Conservation (phyloP, 139 green algal genomes). For the Chlamydomonas schloesseri region DNA sequence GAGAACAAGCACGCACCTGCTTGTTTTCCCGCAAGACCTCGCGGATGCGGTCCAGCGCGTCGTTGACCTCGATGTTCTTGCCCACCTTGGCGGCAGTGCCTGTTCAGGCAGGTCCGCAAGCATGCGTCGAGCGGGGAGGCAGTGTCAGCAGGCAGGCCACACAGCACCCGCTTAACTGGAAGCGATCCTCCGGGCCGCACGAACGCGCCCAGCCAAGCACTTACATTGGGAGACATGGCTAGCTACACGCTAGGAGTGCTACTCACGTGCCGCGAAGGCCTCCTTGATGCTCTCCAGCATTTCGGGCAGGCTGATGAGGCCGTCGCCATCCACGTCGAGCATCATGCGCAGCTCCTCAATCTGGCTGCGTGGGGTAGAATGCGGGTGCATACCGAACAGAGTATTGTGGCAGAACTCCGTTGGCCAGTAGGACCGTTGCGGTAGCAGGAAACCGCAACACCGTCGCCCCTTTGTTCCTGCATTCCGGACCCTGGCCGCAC, state of each 20-base stretch:
- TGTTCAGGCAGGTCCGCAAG: not conserved
- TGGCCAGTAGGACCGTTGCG: too few relatives aligned
- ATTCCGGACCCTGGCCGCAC: too few relatives aligned
- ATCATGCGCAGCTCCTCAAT: slow-evolving; percentile 76
- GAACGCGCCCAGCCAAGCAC: too few relatives aligned
- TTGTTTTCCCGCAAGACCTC: slow-evolving; percentile 74
- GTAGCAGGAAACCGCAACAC: not conserved
- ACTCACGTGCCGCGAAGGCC: slow-evolving; percentile 58
- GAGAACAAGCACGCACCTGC: slow-evolving; percentile 40
- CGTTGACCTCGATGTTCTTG: slow-evolving; percentile 56
- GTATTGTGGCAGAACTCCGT: not conserved
- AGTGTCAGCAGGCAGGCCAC: too few relatives aligned
- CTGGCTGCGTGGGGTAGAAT: slow-evolving; percentile 47
- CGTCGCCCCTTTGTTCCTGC: too few relatives aligned
- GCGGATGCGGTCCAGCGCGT: slow-evolving; percentile 54
- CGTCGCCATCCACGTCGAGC: slow-evolving; percentile 63
- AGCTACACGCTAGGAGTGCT: too few relatives aligned
- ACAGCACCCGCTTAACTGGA: too few relatives aligned
- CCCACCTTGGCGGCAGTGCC: slow-evolving; percentile 56
- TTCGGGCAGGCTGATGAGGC: slow-evolving; percentile 47
- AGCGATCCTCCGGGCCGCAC: not conserved
- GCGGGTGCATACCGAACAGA: not conserved
- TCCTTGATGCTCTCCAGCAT: slow-evolving; percentile 58
- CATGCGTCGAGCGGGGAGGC: not conserved
- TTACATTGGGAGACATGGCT: too few relatives aligned